phyloP scores from a whole-genome alignment of 2,329 filamentous ascomycete genomes.

The Aspergillus clavatus region DNA sequence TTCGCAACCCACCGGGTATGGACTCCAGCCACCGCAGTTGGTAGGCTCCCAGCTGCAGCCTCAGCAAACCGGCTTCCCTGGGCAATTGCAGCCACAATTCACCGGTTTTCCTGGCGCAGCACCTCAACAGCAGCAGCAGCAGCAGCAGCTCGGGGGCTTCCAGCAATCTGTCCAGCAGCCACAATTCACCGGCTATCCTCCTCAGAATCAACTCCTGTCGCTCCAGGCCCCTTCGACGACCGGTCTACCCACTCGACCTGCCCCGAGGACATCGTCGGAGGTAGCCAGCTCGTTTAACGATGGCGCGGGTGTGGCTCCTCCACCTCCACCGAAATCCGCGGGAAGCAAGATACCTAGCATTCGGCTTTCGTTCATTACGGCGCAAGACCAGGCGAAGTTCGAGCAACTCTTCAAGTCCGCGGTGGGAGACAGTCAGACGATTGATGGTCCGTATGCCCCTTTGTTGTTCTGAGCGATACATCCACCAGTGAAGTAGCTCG shows the following conservation, averaged over 20 bases:
- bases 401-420: slow-evolving; percentile 97
- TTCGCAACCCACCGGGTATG: slow-evolving; percentile 53
- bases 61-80: slow-evolving; percentile 64
- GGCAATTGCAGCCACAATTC: slow-evolving; percentile 44
- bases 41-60: slow-evolving; percentile 54
- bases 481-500: background rate
- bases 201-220: slow-evolving; percentile 34
- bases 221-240: slow-evolving; percentile 43
- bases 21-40: slow-evolving; percentile 51
- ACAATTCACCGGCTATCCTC: slow-evolving; percentile 56
- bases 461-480: background rate
- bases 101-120: slow-evolving; percentile 45
- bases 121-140: slow-evolving; percentile 39
- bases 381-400: slow-evolving; percentile 90
- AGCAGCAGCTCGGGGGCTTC: slow-evolving; percentile 43
- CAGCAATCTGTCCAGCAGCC: slow-evolving; percentile 52
- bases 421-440: slow-evolving; percentile 73
- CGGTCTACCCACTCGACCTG: slow-evolving; percentile 49
- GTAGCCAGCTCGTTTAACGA: slow-evolving; percentile 60
- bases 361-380: slow-evolving; percentile 90
- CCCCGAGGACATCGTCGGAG: slow-evolving; percentile 57
- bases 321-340: slow-evolving; percentile 56
- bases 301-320: slow-evolving; percentile 47
- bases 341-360: slow-evolving; percentile 86
- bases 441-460: slow-evolving; percentile 57